phyloP scores from a whole-genome alignment of 257 asterid species.

The Ballota nigra region DNA sequence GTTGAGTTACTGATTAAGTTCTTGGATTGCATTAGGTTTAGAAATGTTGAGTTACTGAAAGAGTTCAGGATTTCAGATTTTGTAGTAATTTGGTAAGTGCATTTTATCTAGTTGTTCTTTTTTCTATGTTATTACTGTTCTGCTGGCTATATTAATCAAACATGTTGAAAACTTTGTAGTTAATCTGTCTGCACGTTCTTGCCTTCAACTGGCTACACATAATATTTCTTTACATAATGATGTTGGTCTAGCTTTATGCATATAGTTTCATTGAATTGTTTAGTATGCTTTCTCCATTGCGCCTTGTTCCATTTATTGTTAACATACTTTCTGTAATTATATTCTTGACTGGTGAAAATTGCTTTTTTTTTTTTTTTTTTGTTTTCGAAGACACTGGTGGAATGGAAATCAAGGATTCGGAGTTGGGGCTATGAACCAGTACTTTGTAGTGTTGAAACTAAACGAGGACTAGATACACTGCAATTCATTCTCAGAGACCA shows the following conservation, averaged over 20 bases:
- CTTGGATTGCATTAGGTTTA: neutral
- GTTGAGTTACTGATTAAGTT: neutral
- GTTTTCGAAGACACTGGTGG: constrained; percentile 45
- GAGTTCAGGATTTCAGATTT: neutral
- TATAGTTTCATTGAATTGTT: neutral
- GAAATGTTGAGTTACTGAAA: neutral
- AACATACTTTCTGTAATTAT: neutral
- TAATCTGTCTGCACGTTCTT: neutral
- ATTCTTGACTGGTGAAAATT: constrained; percentile 23
- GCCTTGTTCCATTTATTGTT: constrained; percentile 1
- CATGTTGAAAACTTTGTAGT: neutral
- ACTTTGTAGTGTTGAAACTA: constrained; percentile 73
- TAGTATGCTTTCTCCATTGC: neutral
- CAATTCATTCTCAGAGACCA: constrained; percentile 73
- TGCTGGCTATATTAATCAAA: neutral
- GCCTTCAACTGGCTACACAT: neutral
- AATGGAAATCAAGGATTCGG: constrained; percentile 79
- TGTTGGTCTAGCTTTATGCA: neutral
- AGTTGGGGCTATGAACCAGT: constrained; percentile 88
- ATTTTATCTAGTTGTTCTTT: neutral
- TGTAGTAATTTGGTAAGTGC: neutral
- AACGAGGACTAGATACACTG: constrained; percentile 72
- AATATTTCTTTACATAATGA: neutral
- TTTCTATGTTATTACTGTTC: neutral
- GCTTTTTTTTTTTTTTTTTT: neutral